A percentile compares a stretch with the other conserved stretches of the same genome.
Evolutionary conservation across 495 filamentous ascomycete genomes (phyloP).

Genomic region (Penicillium pulvis): DNA sequence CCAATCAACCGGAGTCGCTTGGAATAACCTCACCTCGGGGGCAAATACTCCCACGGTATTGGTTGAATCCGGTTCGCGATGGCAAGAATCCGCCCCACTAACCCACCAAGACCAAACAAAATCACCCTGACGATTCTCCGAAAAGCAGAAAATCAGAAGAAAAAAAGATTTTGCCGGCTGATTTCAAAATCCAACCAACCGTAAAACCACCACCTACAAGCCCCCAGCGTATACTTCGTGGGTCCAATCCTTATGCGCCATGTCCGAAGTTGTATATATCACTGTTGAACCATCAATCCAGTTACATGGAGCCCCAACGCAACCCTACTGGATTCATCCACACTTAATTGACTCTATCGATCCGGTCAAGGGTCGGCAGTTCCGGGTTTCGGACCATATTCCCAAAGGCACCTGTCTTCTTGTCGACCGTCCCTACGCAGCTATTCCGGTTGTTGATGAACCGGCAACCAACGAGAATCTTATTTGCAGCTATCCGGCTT

Average conservation of each 20-base stretch:
- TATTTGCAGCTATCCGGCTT: conserved; percentile 40
- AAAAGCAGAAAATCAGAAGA: conserved; percentile 3
- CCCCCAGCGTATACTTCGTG: neutral
- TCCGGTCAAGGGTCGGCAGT: conserved; percentile 40
- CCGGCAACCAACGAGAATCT: conserved; percentile 24
- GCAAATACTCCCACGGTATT: conserved; percentile 14
- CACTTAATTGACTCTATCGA: conserved; percentile 33
- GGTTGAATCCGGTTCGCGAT: conserved; percentile 4
- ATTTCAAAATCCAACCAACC: neutral
- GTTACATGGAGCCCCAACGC: conserved; percentile 17
- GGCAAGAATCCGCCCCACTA: conserved; percentile 24
- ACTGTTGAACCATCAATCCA: conserved; percentile 16
- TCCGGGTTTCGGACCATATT: conserved; percentile 31
- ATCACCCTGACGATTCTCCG: conserved; percentile 1
- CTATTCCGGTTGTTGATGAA: conserved; percentile 38
- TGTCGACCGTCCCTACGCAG: conserved; percentile 37
- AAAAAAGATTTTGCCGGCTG: conserved; percentile 17
- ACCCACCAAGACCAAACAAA: conserved; percentile 17
- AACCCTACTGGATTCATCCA: conserved; percentile 37
- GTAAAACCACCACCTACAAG: conserved; percentile 1
- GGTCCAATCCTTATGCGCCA: conserved; percentile 15
- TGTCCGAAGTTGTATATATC: conserved; percentile 30
- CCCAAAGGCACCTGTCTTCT: conserved; percentile 34
- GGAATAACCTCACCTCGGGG: conserved; percentile 29
- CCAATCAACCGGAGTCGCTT: conserved; percentile 27